Conservation (phyloP, 768 basidiomycete species). For the Rubroboletus satanas region DNA sequence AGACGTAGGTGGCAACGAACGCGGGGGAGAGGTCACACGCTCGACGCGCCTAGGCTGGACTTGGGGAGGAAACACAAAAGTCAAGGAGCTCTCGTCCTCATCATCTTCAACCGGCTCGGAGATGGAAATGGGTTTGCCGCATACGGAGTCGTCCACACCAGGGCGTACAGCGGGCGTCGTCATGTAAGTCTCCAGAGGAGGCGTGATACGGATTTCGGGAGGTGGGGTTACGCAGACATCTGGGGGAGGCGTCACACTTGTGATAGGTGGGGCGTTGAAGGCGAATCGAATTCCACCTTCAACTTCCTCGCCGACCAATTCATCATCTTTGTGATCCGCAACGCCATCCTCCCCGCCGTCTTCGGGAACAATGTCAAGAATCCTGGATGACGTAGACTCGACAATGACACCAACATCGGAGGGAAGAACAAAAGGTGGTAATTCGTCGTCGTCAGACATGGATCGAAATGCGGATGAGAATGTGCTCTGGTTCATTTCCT, state of each 20-base stretch:
- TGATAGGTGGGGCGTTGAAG: constrained; percentile 55
- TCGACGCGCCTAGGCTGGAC: constrained; percentile 1
- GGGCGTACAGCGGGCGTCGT: constrained; percentile 19
- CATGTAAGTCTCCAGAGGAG: constrained; percentile 15
- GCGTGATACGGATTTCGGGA: constrained; percentile 22
- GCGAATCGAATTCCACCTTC: constrained; percentile 71
- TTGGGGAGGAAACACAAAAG: constrained; percentile 25
- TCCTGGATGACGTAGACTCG: constrained; percentile 25
- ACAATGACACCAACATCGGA: constrained; percentile 42
- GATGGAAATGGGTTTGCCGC: constrained; percentile 2
- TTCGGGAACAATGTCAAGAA: constrained; percentile 40
- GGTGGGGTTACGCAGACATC: constrained; percentile 26
- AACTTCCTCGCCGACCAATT: constrained; percentile 55
- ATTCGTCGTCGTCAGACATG: constrained; percentile 45
- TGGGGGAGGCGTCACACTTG: constrained; percentile 27
- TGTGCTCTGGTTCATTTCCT: constrained; percentile 54
- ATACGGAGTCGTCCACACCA: neutral
- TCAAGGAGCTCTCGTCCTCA: constrained; percentile 20
- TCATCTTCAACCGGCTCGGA: constrained; percentile 19
- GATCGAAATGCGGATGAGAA: constrained; percentile 53
- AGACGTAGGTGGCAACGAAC: constrained; percentile 10
- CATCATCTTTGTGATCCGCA: constrained; percentile 39
- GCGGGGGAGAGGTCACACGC: constrained; percentile 5
- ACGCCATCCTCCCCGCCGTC: constrained; percentile 33
- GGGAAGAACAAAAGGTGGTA: constrained; percentile 50